Percentiles rank a stretch among this genome's conserved stretches.
phyloP scores from a whole-genome alignment of 2,329 filamentous ascomycete species.

The Cytospora piceae region DNA sequence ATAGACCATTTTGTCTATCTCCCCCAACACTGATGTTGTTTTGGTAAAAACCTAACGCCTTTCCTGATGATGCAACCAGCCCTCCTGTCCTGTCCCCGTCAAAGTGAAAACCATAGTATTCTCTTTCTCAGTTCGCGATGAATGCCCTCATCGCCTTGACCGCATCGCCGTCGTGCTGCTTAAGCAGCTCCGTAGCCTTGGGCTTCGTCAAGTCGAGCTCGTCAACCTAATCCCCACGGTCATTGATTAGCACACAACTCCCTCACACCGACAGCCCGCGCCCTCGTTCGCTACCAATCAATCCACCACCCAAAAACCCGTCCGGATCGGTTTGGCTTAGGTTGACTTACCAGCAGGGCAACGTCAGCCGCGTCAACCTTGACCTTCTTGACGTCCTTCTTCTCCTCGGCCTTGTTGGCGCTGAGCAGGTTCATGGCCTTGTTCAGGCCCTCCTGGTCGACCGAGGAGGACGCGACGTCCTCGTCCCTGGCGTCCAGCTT shows the following conservation, averaged over 20 bases:
- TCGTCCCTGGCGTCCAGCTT: conserved; percentile 64
- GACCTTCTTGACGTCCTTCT: conserved; percentile 60
- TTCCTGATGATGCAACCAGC: conserved; percentile 10
- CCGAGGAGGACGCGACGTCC: conserved; percentile 52
- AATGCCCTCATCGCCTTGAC: conserved; percentile 69
- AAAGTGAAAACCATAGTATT: not conserved
- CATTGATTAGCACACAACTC: not conserved
- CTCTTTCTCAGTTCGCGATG: conserved; percentile 33
- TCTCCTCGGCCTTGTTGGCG: conserved; percentile 42
- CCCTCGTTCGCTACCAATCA: not conserved
- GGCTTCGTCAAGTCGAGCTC: conserved; percentile 72
- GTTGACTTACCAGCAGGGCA: conserved; percentile 66
- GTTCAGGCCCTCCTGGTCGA: conserved; percentile 71
- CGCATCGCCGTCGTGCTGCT: conserved; percentile 70
- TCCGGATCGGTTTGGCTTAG: too few relatives aligned
- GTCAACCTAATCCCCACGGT: conserved; percentile 56
- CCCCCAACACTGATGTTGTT: not conserved
- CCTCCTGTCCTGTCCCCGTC: not conserved
- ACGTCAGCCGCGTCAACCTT: conserved; percentile 78
- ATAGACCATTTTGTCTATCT: not conserved
- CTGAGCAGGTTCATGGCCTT: conserved; percentile 71
- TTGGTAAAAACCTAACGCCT: conserved; percentile 7
- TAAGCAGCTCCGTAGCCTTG: conserved; percentile 76
- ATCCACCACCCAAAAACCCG: not conserved
- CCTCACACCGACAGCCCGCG: not conserved